Evolutionary conservation across 768 basidiomycete species (phyloP), one percentile per base, ranked within the genome.

Genomic region (Roridomyces roridus): DNA sequence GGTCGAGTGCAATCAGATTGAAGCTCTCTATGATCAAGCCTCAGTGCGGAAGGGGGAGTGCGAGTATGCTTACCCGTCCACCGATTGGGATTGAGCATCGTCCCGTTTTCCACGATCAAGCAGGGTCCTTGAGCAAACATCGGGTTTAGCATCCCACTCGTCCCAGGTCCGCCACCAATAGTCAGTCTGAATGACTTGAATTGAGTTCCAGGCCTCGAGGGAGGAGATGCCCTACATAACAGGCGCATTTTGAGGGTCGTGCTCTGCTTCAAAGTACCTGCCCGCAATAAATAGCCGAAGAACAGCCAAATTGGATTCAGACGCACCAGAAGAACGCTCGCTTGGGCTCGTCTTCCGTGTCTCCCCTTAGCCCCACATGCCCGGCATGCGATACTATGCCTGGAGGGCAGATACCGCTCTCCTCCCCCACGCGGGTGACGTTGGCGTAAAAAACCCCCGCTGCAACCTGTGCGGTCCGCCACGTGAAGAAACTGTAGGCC

Each of bases 241-340:
- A 9, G 50, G 56, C 24, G 50, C 49, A 10, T 18, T 51, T 17
- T 31, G 37, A n/a, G 50, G 49, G 15, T 57, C 50, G 17, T 51
- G 35, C 21, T 57, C 56, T 14, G 56, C 56, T 21, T 57, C 49
- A n/a, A 46, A 57, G 37, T 51, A 51, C 55, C 55, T 57, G 28
- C n/a, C n/a, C n/a, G n/a, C n/a, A 18, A 31, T 21, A 24, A 15
- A 35, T 10, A 25, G 23, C 46, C 34, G 14, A 8, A 44, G 31
- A 8, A 25, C 25, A 23, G 25, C 12, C 18, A 17, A 20, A 12
- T 21, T 17, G 12, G 12, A 5, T n/a, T n/a, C n/a, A 8, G n/a
- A 29, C 24, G 20, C 8, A 60, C 59, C 59, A 56, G 24, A 60
- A 60, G 49, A 60, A 60, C 6, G 31, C 28, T 6, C 59, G 47